These are phyloP conservation scores for Rhododendron molle DNA, from an alignment of 148 eudicot genomes.

Conservation along the genomic window DNA sequence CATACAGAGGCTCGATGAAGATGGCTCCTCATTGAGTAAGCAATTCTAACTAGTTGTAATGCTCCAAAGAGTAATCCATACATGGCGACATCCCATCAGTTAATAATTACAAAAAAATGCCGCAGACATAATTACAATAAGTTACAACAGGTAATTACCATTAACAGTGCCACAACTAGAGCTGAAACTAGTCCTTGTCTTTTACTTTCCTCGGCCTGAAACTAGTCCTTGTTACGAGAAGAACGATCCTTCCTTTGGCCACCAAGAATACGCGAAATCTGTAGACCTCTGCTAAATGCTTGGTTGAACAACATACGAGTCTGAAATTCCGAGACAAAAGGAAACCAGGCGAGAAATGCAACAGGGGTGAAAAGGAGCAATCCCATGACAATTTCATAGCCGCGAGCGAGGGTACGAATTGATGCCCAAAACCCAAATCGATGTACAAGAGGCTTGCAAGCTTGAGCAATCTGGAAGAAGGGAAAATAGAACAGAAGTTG, in stretches of 20 bases:
- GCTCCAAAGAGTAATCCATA: neutral
- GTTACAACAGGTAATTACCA: neutral
- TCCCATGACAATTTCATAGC: slow-evolving; percentile 75
- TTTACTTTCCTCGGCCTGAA: neutral
- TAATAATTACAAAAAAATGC: neutral
- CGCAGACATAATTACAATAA: neutral
- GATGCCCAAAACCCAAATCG: slow-evolving; percentile 65
- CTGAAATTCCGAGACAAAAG: slow-evolving; percentile 79
- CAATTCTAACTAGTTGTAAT: neutral
- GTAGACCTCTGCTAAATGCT: slow-evolving; percentile 86
- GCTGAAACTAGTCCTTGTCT: slow-evolving; percentile 35
- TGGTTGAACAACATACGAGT: slow-evolving; percentile 85
- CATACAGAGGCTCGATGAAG: neutral
- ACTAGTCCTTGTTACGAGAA: slow-evolving; percentile 58
- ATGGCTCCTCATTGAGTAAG: neutral
- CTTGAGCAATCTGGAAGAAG: slow-evolving; percentile 59
- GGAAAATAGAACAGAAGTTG: neutral
- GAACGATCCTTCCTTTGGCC: slow-evolving; percentile 75
- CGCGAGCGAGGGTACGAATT: slow-evolving; percentile 66
- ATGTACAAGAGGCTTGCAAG: slow-evolving; percentile 50
- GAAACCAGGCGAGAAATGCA: slow-evolving; percentile 87
- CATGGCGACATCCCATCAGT: neutral
- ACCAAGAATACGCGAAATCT: slow-evolving; percentile 79
- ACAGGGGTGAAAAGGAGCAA: slow-evolving; percentile 76
- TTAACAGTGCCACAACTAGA: neutral